A percentile compares a stretch with the other conserved stretches of the same genome.
phyloP scores from a whole-genome alignment of 768 basidiomycete genomes.

The Dendrothele bispora region DNA sequence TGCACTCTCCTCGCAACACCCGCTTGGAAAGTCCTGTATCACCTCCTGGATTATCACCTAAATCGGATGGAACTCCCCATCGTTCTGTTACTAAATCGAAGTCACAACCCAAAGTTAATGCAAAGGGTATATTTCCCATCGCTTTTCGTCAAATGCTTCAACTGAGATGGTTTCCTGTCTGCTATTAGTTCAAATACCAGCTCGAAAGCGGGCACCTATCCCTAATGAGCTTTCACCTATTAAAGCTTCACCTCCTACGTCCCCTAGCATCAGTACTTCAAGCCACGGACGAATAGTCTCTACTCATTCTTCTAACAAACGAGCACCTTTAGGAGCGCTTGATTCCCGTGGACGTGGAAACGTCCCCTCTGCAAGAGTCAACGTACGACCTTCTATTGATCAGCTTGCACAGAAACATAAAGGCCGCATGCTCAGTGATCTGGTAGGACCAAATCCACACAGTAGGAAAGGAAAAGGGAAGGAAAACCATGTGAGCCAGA shows the following conservation, averaged over 20 bases:
- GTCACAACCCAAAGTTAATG: slow-evolving; percentile 44
- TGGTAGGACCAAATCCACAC: slow-evolving; percentile 33
- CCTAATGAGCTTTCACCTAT: slow-evolving; percentile 48
- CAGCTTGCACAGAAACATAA: slow-evolving; percentile 20
- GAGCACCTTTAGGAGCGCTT: slow-evolving; percentile 32
- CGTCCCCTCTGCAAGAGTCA: not conserved
- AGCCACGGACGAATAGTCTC: too few species aligned
- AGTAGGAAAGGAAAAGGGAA: slow-evolving; percentile 21
- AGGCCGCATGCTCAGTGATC: slow-evolving; percentile 36
- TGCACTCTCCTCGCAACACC: slow-evolving; percentile 20
- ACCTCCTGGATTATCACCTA: slow-evolving; percentile 33
- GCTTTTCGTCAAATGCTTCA: not conserved
- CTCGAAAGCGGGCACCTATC: slow-evolving; percentile 37
- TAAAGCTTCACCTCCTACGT: slow-evolving; percentile 50
- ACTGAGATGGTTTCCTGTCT: not conserved
- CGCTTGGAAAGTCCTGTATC: slow-evolving; percentile 26
- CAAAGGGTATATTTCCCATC: slow-evolving; percentile 30
- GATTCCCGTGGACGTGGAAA: slow-evolving; percentile 4
- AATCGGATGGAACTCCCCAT: slow-evolving; percentile 9
- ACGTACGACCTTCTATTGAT: slow-evolving; percentile 8
- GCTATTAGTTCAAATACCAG: slow-evolving; percentile 23
- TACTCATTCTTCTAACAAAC: slow-evolving; percentile 14
- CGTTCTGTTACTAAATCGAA: slow-evolving; percentile 34
- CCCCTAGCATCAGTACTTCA: slow-evolving; percentile 20
- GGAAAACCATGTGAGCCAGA: slow-evolving; percentile 52